phyloP scores from a whole-genome alignment of 2,329 filamentous ascomycete genomes.

The Diaporthe eres region DNA sequence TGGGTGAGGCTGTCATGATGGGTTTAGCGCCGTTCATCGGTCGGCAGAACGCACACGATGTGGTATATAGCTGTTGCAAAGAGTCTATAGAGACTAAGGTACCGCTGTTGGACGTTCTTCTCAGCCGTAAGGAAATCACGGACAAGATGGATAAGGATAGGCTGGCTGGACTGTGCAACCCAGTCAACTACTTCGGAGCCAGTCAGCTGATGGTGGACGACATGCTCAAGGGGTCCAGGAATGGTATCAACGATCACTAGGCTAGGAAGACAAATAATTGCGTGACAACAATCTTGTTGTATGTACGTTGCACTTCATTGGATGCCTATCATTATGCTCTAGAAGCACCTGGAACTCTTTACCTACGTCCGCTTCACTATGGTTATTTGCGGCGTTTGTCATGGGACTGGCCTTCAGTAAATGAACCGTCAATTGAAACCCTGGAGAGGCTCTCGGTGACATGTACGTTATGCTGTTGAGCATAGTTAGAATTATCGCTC shows the following conservation, averaged over 20 bases:
- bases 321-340: not conserved
- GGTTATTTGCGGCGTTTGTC: too few species aligned
- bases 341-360: too few species aligned
- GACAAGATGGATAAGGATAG: constrained; percentile 52
- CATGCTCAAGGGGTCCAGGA: constrained; percentile 36
- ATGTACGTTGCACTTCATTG: not conserved
- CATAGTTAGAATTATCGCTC: too few species aligned
- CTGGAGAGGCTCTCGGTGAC: too few species aligned
- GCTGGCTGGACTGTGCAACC: constrained; percentile 44
- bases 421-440: too few species aligned
- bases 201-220: constrained; percentile 50
- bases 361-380: too few species aligned
- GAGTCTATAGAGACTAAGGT: constrained; percentile 55
- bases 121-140: constrained; percentile 55
- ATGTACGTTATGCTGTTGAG: too few species aligned
- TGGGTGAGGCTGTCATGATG: constrained; percentile 74
- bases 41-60: constrained; percentile 66
- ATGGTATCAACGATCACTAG: not conserved
- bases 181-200: constrained; percentile 58
- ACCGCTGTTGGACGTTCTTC: constrained; percentile 60
- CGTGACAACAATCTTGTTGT: not conserved
- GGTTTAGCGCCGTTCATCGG: constrained; percentile 66
- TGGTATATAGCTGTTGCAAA: constrained; percentile 67
- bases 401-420: too few species aligned
- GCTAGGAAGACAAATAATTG: not conserved